phyloP scores from a whole-genome alignment of 1,284 basidiomycete species.

The Meira miltonrushii region DNA sequence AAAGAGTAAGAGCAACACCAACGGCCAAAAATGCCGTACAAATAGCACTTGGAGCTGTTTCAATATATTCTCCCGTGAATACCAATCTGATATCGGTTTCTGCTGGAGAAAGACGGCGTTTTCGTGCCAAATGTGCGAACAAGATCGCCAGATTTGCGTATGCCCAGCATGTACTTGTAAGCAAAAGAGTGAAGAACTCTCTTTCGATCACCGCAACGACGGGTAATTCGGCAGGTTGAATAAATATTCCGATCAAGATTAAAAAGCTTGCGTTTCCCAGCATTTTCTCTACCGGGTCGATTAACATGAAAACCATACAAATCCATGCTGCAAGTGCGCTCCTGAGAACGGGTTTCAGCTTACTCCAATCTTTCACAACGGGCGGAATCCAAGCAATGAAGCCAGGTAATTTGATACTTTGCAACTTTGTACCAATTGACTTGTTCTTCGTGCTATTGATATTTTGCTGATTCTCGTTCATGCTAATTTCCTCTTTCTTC shows the following conservation, averaged over 20 bases:
- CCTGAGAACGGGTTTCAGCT: slow-evolving; percentile 62
- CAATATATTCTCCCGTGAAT: slow-evolving; percentile 26
- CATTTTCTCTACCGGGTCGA: slow-evolving; percentile 56
- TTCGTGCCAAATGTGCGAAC: slow-evolving; percentile 62
- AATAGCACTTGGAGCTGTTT: slow-evolving; percentile 60
- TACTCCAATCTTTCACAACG: slow-evolving; percentile 31
- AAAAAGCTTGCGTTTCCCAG: slow-evolving; percentile 68
- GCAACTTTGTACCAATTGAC: too few relatives aligned
- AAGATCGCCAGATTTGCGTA: slow-evolving; percentile 67
- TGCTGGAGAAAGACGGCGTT: slow-evolving; percentile 55
- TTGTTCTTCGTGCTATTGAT: too few relatives aligned
- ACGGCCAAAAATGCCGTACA: slow-evolving; percentile 65
- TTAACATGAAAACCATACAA: slow-evolving; percentile 63
- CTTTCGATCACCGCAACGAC: slow-evolving; percentile 67
- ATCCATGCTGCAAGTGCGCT: slow-evolving; percentile 65
- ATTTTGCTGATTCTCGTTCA: too few relatives aligned
- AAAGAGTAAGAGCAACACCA: slow-evolving; percentile 63
- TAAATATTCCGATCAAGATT: slow-evolving; percentile 63
- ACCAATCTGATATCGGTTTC: slow-evolving; percentile 43
- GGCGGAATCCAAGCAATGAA: slow-evolving; percentile 24
- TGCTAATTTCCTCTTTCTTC: too few relatives aligned
- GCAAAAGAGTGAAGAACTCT: slow-evolving; percentile 62
- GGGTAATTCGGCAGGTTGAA: slow-evolving; percentile 67
- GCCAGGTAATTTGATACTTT: too few relatives aligned
- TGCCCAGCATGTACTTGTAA: slow-evolving; percentile 62